These are phyloP conservation scores for Aspergillus hancockii DNA, from an alignment of 495 filamentous ascomycete species.

Conservation along the genomic window DNA sequence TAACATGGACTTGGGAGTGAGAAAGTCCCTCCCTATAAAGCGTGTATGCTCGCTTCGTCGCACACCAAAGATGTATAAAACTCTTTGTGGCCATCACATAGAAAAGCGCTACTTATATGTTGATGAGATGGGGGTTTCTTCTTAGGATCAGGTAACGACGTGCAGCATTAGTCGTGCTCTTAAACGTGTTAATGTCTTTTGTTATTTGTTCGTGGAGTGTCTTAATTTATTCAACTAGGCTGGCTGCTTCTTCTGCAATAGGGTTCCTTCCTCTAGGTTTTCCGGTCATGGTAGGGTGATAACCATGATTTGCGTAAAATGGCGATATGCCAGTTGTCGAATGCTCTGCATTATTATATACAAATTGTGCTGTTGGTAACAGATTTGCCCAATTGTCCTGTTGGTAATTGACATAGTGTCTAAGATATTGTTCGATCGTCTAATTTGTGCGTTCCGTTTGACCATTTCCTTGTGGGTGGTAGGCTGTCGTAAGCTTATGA, in stretches of 20 bases:
- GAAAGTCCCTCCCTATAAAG: constrained; percentile 23
- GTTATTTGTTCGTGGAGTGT: too few species aligned
- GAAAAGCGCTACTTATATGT: constrained; percentile 34
- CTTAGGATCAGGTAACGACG: constrained; percentile 20
- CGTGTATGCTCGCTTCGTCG: constrained; percentile 21
- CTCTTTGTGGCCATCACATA: constrained; percentile 30
- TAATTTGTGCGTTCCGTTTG: constrained; percentile 29
- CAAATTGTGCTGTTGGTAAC: constrained; percentile 28
- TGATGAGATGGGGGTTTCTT: constrained; percentile 35
- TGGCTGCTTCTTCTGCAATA: too few species aligned
- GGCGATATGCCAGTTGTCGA: constrained; percentile 2
- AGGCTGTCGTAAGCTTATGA: constrained; percentile 22
- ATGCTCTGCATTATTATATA: constrained; percentile 19
- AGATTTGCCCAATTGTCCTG: constrained; percentile 31
- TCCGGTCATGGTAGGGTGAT: too few species aligned
- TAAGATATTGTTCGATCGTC: constrained; percentile 25
- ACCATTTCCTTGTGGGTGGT: constrained; percentile 30
- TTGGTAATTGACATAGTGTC: constrained; percentile 26
- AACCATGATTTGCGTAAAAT: constrained; percentile 25
- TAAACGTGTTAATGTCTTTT: too few species aligned
- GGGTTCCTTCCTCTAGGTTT: too few species aligned
- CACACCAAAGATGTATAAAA: constrained; percentile 27
- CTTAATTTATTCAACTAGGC: too few species aligned
- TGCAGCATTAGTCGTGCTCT: neutral
- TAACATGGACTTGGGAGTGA: constrained; percentile 15